A percentile compares a stretch with the other conserved stretches of the same genome.
Conservation (phyloP, 2,329 filamentous ascomycete genomes). For the Orbilia javanica region DNA sequence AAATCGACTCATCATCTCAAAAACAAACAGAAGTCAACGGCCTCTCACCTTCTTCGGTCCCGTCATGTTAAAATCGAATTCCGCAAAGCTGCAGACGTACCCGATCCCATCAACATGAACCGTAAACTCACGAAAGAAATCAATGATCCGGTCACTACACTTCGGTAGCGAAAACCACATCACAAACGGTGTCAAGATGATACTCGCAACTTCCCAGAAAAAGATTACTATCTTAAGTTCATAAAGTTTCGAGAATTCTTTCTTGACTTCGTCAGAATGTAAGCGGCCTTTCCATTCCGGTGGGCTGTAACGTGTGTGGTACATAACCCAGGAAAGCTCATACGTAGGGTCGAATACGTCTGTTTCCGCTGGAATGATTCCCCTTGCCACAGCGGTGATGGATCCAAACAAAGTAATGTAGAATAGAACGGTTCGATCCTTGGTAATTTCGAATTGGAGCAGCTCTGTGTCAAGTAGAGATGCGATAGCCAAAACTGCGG, state of each 20-base stretch:
- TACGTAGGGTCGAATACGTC: conserved; percentile 92
- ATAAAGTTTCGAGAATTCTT: conserved; percentile 89
- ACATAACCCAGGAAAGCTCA: conserved; percentile 86
- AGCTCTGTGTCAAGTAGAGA: conserved; percentile 91
- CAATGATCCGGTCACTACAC: conserved; percentile 91
- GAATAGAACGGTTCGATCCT: conserved; percentile 88
- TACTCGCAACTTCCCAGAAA: conserved; percentile 89
- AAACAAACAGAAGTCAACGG: no score
- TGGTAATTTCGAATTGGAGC: conserved; percentile 93
- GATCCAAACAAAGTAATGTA: conserved; percentile 86
- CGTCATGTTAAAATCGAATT: conserved; percentile 94
- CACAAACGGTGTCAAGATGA: conserved; percentile 90
- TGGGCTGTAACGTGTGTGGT: conserved; percentile 92
- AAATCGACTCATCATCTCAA: not conserved
- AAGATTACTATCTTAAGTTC: conserved; percentile 94
- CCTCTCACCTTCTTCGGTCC: conserved; percentile 70
- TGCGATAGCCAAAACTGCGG: conserved; percentile 84
- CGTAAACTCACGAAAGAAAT: conserved; percentile 98
- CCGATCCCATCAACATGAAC: conserved; percentile 96
- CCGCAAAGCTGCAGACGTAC: conserved; percentile 95
- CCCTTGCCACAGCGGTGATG: conserved; percentile 85
- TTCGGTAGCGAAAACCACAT: conserved; percentile 87
- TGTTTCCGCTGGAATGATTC: conserved; percentile 87
- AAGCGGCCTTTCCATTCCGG: conserved; percentile 87
- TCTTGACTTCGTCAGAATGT: conserved; percentile 89